These are phyloP conservation scores for Cryptosporidium parvum DNA, from an alignment of 169 alveolate species.

Conservation along the genomic window DNA sequence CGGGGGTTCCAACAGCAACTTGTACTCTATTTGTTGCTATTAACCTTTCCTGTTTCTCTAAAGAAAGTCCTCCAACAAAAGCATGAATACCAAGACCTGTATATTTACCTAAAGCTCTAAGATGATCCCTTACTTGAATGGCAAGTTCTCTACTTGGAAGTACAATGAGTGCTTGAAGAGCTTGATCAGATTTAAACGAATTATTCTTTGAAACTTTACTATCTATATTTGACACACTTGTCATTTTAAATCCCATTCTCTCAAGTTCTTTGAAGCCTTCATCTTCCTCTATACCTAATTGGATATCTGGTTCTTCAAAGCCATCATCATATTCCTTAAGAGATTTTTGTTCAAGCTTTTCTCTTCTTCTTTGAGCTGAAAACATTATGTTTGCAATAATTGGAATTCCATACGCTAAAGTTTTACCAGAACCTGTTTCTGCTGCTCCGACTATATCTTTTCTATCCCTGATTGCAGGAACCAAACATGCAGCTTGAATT, in stretches of 20 bases:
- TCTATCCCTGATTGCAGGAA: conserved; percentile 78
- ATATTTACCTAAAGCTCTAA: conserved; percentile 71
- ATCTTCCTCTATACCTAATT: conserved; percentile 5
- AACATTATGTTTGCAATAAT: conserved; percentile 67
- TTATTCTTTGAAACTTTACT: background rate
- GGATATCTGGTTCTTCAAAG: background rate
- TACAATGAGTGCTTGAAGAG: conserved; percentile 79
- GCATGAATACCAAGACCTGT: conserved; percentile 80
- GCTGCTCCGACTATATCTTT: conserved; percentile 79
- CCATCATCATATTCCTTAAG: background rate
- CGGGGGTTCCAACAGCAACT: conserved; percentile 83
- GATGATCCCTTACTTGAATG: conserved; percentile 81
- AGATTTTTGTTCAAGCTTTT: conserved; percentile 33
- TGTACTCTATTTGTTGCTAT: conserved; percentile 79
- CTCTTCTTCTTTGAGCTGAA: conserved; percentile 47
- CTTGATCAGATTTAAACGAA: background rate
- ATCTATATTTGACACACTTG: background rate
- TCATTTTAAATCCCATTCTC: conserved; percentile 41
- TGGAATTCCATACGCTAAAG: conserved; percentile 79
- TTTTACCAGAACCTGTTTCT: conserved; percentile 80
- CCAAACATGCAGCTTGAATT: conserved; percentile 61
- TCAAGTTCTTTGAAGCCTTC: conserved; percentile 23
- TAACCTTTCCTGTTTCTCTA: conserved; percentile 83
- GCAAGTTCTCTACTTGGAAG: conserved; percentile 88
- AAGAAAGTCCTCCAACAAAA: conserved; percentile 87